A percentile compares a stretch with the other conserved stretches of the same genome.
These are phyloP conservation scores for Mortierella alpina DNA, from an alignment of 192 early-diverging fungal genomes.

Conservation along the genomic window DNA sequence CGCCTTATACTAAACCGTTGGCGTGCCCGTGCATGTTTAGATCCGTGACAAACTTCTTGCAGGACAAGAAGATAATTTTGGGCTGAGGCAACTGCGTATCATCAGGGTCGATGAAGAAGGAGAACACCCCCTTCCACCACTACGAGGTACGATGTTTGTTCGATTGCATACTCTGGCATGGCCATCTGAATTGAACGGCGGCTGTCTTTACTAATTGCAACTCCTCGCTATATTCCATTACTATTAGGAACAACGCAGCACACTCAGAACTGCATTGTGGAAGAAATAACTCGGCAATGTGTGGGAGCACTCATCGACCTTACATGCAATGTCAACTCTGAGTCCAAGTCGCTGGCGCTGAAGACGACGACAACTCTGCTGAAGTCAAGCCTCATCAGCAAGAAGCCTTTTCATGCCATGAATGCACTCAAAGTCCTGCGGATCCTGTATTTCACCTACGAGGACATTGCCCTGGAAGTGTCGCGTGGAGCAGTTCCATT, in stretches of 20 bases:
- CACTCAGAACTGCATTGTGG: not conserved
- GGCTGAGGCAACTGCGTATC: constrained; percentile 1
- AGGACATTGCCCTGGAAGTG: constrained; percentile 12
- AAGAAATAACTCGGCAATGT: constrained; percentile 13
- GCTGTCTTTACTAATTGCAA: too few relatives aligned
- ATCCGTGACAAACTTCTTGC: constrained; percentile 32
- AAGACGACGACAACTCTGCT: constrained; percentile 2
- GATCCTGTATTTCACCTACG: constrained; percentile 12
- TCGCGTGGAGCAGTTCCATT: constrained; percentile 23
- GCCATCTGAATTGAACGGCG: too few relatives aligned
- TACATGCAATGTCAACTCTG: not conserved
- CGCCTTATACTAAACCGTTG: not conserved
- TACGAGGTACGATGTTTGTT: constrained; percentile 8
- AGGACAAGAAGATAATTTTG: constrained; percentile 5
- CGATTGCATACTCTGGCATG: not conserved
- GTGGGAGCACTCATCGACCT: constrained; percentile 3
- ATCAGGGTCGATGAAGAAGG: constrained; percentile 22
- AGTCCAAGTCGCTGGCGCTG: constrained; percentile 8
- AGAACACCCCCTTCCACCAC: not conserved
- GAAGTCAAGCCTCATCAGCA: constrained; percentile 12
- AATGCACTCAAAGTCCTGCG: constrained; percentile 20
- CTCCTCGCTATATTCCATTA: too few relatives aligned
- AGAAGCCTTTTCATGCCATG: constrained; percentile 23
- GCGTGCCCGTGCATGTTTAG: not conserved
- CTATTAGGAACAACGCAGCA: constrained; percentile 3